Base-by-base conservation (phyloP, 2,329 filamentous ascomycete species). In the Xylariomycetidae sp. region DNA sequence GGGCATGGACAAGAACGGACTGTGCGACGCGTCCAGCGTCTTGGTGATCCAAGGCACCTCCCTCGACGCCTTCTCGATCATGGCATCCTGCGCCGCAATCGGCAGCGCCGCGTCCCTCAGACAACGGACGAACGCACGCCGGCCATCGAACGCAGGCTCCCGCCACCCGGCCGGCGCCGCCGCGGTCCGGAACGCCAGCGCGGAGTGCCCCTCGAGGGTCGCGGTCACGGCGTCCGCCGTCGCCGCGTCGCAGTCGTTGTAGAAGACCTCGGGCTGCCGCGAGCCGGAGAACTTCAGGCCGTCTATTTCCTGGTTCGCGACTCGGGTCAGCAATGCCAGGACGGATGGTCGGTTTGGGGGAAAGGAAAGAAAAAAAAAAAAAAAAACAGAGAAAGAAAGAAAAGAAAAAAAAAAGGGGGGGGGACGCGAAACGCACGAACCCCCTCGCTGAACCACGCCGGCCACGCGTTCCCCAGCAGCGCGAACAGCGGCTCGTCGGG, bases 291-390 rank as follows among this genome's bases (percentile, higher is more conserved):
- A n/a, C n/a, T n/a, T n/a, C n/a, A n/a, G n/a, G n/a, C n/a, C n/a
- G n/a, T n/a, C n/a, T n/a, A n/a, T n/a, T n/a, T n/a, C n/a, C n/a
- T n/a, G n/a, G n/a, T n/a, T n/a, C n/a, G n/a, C n/a, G n/a, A n/a
- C n/a, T n/a, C n/a, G n/a, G n/a, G n/a, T n/a, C n/a, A n/a, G n/a
- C n/a, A n/a, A n/a, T n/a, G n/a, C n/a, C n/a, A n/a, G n/a, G n/a
- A n/a, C n/a, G n/a, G n/a, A n/a, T n/a, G n/a, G n/a, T n/a, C n/a
- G n/a, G 8, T 38, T 42, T 35, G 32, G 36, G 40, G 31, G 23
- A 32, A 31, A 27, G 8, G 5, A 19, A 20, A 32, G 16, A 31
- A 25, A 29, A 30, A 12, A 17, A 38, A 23, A 31, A 20, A 30
- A 36, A 35, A 26, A 16, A 30, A 29, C n/a, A n/a, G n/a, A n/a